Conservation (phyloP, 2,329 filamentous ascomycete species). For the Fusarium sp. region DNA sequence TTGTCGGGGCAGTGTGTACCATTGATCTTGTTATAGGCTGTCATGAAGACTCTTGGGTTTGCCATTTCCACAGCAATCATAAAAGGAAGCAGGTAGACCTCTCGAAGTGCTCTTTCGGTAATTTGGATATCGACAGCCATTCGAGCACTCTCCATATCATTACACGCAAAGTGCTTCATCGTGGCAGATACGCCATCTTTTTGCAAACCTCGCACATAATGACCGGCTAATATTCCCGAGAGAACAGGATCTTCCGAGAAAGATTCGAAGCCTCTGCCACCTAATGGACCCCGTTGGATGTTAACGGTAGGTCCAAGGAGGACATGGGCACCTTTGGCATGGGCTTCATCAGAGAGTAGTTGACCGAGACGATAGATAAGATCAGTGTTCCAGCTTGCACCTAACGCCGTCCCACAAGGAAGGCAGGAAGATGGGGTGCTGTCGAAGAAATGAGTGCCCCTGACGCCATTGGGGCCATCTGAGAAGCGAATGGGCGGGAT, state of each 20-base stretch:
- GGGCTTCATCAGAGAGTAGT: slow-evolving; percentile 2
- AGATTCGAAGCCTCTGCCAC: slow-evolving; percentile 9
- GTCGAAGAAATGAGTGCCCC: slow-evolving; percentile 44
- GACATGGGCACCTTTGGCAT: slow-evolving; percentile 9
- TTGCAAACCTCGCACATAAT: slow-evolving; percentile 17
- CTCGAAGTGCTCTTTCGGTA: slow-evolving; percentile 1
- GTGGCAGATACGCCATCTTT: slow-evolving; percentile 20
- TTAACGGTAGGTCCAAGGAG: slow-evolving; percentile 7
- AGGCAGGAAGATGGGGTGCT: slow-evolving; percentile 44
- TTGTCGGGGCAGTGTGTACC: neutral
- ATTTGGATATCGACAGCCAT: slow-evolving; percentile 25
- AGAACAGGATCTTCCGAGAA: slow-evolving; percentile 8
- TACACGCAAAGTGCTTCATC: slow-evolving; percentile 33
- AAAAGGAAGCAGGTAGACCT: slow-evolving; percentile 12
- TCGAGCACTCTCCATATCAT: slow-evolving; percentile 32
- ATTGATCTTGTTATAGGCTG: slow-evolving; percentile 3
- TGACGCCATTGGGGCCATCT: slow-evolving; percentile 43
- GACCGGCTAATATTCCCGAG: neutral
- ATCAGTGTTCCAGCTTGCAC: slow-evolving; percentile 8
- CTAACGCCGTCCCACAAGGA: slow-evolving; percentile 36
- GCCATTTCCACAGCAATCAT: slow-evolving; percentile 15
- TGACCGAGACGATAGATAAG: neutral
- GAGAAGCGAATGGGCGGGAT: slow-evolving; percentile 22
- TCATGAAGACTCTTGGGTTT: neutral
- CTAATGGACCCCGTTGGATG: slow-evolving; percentile 1